These are phyloP conservation scores for Hypoxylon fragiforme DNA, from an alignment of 495 filamentous ascomycete genomes.

Conservation along the genomic window DNA sequence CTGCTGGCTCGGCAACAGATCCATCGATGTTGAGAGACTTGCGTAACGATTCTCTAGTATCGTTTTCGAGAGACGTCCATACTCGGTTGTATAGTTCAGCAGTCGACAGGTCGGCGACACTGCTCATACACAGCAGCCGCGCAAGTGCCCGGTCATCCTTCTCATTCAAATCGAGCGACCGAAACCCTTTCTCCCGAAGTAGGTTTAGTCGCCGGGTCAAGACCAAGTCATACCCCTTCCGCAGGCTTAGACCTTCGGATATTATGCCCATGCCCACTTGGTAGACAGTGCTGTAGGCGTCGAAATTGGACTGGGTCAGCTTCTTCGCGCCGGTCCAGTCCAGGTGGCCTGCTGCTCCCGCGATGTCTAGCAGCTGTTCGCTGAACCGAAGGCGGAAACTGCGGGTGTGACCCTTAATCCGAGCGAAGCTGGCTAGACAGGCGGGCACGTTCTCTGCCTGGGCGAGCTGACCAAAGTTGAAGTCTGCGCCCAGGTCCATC, in stretches of 20 bases:
- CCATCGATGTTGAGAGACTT: slow-evolving; percentile 42
- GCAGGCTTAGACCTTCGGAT: slow-evolving; percentile 18
- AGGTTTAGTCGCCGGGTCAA: slow-evolving; percentile 34
- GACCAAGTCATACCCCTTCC: slow-evolving; percentile 42
- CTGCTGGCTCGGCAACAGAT: slow-evolving; percentile 31
- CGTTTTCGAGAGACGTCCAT: slow-evolving; percentile 32
- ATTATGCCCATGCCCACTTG: slow-evolving; percentile 39
- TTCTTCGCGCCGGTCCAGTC: slow-evolving; percentile 43
- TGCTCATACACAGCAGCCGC: slow-evolving; percentile 43
- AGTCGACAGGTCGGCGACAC: slow-evolving; percentile 31
- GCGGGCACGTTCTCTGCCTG: slow-evolving; percentile 46
- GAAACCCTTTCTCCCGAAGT: slow-evolving; percentile 31
- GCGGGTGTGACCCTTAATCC: slow-evolving; percentile 30
- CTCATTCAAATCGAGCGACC: slow-evolving; percentile 28
- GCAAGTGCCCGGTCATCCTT: slow-evolving; percentile 39
- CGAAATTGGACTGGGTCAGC: slow-evolving; percentile 41
- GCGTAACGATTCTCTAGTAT: slow-evolving; percentile 22
- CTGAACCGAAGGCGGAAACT: slow-evolving; percentile 44
- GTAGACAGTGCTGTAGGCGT: slow-evolving; percentile 38
- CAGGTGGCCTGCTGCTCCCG: slow-evolving; percentile 44
- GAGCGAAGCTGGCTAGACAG: slow-evolving; percentile 30
- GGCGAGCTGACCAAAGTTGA: slow-evolving; percentile 49
- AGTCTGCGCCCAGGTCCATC: slow-evolving; percentile 49
- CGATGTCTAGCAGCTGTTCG: slow-evolving; percentile 45
- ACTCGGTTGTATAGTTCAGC: slow-evolving; percentile 38